Evolutionary conservation across 257 asterid species (phyloP).

Genomic region (Jaltomata sinuosa): DNA sequence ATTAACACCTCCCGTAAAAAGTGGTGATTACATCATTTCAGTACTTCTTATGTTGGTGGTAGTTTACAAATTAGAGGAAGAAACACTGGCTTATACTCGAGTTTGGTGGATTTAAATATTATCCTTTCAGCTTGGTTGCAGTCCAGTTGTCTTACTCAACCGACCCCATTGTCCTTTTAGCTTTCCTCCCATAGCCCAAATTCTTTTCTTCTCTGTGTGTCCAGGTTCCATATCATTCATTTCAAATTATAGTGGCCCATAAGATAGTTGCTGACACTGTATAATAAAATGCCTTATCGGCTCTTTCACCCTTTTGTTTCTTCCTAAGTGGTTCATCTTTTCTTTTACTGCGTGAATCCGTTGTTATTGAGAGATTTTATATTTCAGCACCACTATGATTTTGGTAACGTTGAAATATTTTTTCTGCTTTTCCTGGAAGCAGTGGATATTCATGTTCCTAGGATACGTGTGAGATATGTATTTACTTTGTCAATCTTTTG

Average conservation of each 20-base stretch:
- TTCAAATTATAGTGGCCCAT: background rate
- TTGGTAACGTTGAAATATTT: background rate
- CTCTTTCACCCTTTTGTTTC: background rate
- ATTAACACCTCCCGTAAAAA: background rate
- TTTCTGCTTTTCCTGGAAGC: background rate
- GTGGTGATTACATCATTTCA: background rate
- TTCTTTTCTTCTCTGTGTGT: no score
- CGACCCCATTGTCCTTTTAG: background rate
- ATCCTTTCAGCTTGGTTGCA: background rate
- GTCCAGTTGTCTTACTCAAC: background rate
- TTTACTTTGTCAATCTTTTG: background rate
- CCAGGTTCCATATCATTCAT: background rate
- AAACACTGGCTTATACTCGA: background rate
- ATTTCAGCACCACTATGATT: background rate
- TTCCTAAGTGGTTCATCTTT: background rate
- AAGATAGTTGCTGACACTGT: background rate
- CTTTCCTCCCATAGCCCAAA: background rate
- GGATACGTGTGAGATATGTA: background rate
- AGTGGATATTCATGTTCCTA: background rate
- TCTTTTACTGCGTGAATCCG: background rate
- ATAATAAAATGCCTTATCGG: background rate
- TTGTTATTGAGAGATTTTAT: background rate
- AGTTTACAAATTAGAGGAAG: background rate
- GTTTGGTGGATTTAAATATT: background rate
- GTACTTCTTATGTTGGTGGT: background rate